Evolutionary conservation across 1,284 basidiomycete genomes (phyloP).

Genomic region (Cryptococcus maquisensis): DNA sequence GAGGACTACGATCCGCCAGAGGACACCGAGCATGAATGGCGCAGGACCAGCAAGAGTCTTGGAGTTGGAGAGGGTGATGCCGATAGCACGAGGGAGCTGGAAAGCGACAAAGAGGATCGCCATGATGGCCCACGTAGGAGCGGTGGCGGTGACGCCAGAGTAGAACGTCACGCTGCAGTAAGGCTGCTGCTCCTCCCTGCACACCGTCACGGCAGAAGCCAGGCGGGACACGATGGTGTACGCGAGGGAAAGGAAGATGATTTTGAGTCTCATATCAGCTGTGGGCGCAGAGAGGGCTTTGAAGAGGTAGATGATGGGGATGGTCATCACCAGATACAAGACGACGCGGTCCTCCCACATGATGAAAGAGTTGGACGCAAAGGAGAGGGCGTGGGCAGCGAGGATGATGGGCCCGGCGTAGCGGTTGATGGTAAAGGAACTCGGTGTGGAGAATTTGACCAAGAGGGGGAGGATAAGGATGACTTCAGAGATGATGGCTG

Average conservation of each 20-base stretch:
- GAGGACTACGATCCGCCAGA: slow-evolving; percentile 59
- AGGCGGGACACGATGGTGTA: slow-evolving; percentile 69
- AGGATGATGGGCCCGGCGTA: slow-evolving; percentile 55
- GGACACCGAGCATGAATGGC: slow-evolving; percentile 58
- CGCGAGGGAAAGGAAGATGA: slow-evolving; percentile 64
- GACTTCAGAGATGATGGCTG: slow-evolving; percentile 35
- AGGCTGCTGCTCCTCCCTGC: slow-evolving; percentile 90
- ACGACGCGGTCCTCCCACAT: slow-evolving; percentile 90
- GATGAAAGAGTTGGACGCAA: slow-evolving; percentile 88
- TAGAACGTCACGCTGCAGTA: slow-evolving; percentile 84
- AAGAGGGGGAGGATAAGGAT: slow-evolving; percentile 34
- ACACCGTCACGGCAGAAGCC: slow-evolving; percentile 73
- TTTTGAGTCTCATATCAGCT: slow-evolving; percentile 64
- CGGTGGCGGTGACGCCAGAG: slow-evolving; percentile 62
- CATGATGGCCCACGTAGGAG: slow-evolving; percentile 59
- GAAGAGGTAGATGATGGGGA: slow-evolving; percentile 56
- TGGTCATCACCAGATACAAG: slow-evolving; percentile 65
- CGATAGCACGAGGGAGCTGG: slow-evolving; percentile 59
- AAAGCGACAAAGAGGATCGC: slow-evolving; percentile 58
- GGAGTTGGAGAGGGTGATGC: slow-evolving; percentile 60
- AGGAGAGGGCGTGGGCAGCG: slow-evolving; percentile 64
- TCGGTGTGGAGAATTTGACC: slow-evolving; percentile 11
- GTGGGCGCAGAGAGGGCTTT: slow-evolving; percentile 63
- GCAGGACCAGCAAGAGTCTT: slow-evolving; percentile 72
- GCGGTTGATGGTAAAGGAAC: slow-evolving; percentile 23